phyloP scores from a whole-genome alignment of 345 rosid genomes.

The Crucihimalaya himalaica region DNA sequence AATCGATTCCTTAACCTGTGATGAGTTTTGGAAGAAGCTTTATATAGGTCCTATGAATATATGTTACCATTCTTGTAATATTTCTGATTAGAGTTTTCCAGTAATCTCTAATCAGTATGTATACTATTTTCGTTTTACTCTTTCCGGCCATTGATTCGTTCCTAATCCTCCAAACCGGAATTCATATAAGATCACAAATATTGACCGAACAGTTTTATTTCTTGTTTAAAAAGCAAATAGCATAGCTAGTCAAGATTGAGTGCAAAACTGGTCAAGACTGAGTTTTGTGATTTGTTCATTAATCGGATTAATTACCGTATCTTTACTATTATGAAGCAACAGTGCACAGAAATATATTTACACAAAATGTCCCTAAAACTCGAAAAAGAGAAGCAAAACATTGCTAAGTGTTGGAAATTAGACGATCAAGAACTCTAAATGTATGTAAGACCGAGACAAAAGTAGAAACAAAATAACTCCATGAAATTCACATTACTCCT shows the following conservation, averaged over 20 bases:
- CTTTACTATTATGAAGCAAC: constrained; percentile 30
- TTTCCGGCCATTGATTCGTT: background rate
- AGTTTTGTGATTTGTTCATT: background rate
- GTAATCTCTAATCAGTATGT: constrained; percentile 13
- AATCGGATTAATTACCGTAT: constrained; percentile 4
- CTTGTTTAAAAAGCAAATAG: background rate
- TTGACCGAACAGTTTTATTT: background rate
- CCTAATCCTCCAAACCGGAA: constrained; percentile 4
- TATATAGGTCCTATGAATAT: constrained; percentile 33
- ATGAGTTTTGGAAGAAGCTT: constrained; percentile 23
- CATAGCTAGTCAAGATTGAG: background rate
- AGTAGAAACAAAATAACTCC: constrained; percentile 6
- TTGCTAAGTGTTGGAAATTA: constrained; percentile 21
- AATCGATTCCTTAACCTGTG: constrained; percentile 19
- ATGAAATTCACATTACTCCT: constrained; percentile 30
- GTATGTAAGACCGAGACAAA: constrained; percentile 22
- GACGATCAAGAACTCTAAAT: constrained; percentile 28
- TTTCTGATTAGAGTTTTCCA: constrained; percentile 9
- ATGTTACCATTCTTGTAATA: constrained; percentile 34
- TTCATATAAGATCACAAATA: background rate
- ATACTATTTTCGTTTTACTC: constrained; percentile 15
- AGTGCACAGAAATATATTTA: constrained; percentile 16
- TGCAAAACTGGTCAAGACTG: background rate
- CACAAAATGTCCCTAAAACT: constrained; percentile 28
- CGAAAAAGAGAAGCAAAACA: constrained; percentile 26